Percentiles rank a stretch among this genome's conserved stretches.
Conservation (phyloP, 306 rosid species). For the Neltuma alba region DNA sequence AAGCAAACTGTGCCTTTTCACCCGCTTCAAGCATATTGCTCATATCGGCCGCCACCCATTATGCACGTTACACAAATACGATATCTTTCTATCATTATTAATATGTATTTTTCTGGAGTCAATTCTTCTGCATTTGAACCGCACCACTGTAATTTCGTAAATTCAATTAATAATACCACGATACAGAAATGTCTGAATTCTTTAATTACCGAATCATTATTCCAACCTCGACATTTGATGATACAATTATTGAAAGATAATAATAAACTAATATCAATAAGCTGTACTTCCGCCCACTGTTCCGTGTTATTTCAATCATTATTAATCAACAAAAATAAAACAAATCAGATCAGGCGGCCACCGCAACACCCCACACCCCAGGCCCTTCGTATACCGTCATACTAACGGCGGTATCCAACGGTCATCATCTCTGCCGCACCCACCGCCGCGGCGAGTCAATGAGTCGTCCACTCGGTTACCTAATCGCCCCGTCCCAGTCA, state of each 20-base stretch:
- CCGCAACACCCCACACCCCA: not conserved
- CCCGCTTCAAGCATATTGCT: no score
- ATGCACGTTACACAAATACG: no score
- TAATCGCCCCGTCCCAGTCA: not conserved
- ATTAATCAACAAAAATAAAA: not conserved
- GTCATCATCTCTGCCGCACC: not conserved
- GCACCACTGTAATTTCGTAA: no score
- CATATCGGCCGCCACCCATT: constrained; percentile 3
- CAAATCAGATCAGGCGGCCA: not conserved
- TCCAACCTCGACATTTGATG: not conserved
- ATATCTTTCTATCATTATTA: no score
- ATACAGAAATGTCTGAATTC: not conserved
- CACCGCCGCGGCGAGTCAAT: not conserved
- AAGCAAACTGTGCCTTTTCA: not conserved
- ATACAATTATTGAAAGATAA: constrained; percentile 1
- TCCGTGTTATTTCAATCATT: constrained; percentile 10
- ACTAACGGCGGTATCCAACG: constrained; percentile 1
- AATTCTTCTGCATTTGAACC: no score
- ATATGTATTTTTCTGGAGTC: no score
- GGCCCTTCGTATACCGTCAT: constrained; percentile 8
- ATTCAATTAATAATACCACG: no score
- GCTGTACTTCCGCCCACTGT: not conserved
- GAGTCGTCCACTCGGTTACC: not conserved
- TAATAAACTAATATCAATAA: not conserved
- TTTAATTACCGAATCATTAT: not conserved